Evolutionary conservation across 768 basidiomycete genomes (phyloP).

Genomic region (Lanmaoa rubissima): DNA sequence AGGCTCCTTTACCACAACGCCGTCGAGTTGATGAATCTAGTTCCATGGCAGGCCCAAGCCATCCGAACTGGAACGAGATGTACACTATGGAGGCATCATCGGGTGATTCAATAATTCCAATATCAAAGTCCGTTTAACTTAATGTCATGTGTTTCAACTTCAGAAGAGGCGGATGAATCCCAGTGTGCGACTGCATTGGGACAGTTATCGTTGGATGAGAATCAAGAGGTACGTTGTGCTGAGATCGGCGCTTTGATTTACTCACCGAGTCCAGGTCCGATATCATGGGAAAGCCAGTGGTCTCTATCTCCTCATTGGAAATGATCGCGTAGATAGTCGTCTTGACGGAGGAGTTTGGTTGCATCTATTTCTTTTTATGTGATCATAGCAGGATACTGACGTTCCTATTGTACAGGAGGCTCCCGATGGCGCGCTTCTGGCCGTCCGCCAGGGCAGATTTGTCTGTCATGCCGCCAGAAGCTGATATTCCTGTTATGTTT

Average conservation of each 20-base stretch:
- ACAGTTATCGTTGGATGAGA: slow-evolving; percentile 71
- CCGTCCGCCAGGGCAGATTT: slow-evolving; percentile 50
- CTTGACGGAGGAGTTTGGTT: slow-evolving; percentile 70
- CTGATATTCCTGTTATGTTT: slow-evolving; percentile 46
- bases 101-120: slow-evolving; percentile 19
- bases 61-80: slow-evolving; percentile 57
- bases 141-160: slow-evolving; percentile 28
- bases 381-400: slow-evolving; percentile 11
- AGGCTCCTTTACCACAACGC: slow-evolving; percentile 42
- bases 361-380: slow-evolving; percentile 19
- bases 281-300: slow-evolving; percentile 82
- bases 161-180: slow-evolving; percentile 38
- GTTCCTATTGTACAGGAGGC: slow-evolving; percentile 42
- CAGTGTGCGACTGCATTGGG: slow-evolving; percentile 59
- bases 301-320: slow-evolving; percentile 67
- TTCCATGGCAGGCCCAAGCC: slow-evolving; percentile 12
- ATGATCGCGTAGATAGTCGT: slow-evolving; percentile 63
- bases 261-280: slow-evolving; percentile 55
- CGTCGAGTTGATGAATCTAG: slow-evolving; percentile 40
- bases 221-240: slow-evolving; percentile 54
- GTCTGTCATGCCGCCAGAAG: slow-evolving; percentile 40
- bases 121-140: slow-evolving; percentile 6
- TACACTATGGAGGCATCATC: slow-evolving; percentile 52
- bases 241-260: not conserved
- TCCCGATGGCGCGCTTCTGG: slow-evolving; percentile 78